Percentiles rank a stretch among this genome's conserved stretches.
phyloP scores from a whole-genome alignment of 2,329 filamentous ascomycete genomes.

The Hypocrella siamensis region DNA sequence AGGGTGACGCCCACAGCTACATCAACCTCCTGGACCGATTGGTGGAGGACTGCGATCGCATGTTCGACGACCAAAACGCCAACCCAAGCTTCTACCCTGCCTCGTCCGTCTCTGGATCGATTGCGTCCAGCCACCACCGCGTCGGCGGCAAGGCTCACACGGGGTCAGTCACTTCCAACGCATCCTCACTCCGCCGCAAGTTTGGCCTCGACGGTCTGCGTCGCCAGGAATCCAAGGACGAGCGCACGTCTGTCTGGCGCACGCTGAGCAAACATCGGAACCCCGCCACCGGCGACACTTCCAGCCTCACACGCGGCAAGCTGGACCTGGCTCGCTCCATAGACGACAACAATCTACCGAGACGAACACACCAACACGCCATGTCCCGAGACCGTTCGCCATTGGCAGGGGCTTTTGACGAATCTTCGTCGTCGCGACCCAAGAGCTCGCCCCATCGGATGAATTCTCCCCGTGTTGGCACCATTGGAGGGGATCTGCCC shows the following conservation, averaged over 20 bases:
- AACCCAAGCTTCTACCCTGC: constrained; percentile 23
- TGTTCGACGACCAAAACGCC: constrained; percentile 54
- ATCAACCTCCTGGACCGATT: constrained; percentile 80
- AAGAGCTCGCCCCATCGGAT: constrained; percentile 40
- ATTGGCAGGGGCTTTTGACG: constrained; percentile 46
- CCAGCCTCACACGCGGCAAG: constrained; percentile 51
- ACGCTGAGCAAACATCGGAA: constrained; percentile 72
- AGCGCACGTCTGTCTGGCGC: constrained; percentile 67
- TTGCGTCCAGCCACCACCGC: constrained; percentile 39
- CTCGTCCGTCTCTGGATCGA: constrained; percentile 37
- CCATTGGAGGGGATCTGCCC: constrained; percentile 26
- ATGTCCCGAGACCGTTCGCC: constrained; percentile 44
- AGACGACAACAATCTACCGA: constrained; percentile 42
- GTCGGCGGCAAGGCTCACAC: constrained; percentile 46
- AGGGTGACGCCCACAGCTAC: constrained; percentile 64
- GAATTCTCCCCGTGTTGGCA: constrained; percentile 40
- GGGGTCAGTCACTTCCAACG: constrained; percentile 70
- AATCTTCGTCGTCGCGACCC: constrained; percentile 33
- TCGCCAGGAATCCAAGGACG: constrained; percentile 64
- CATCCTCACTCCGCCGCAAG: constrained; percentile 69
- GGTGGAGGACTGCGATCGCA: constrained; percentile 74
- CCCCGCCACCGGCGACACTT: constrained; percentile 40
- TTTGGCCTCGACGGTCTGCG: constrained; percentile 67
- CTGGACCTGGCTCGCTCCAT: constrained; percentile 62
- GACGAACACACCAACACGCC: constrained; percentile 26